phyloP scores from a whole-genome alignment of 23 red algal genomes.

The Gracilaria caudata region DNA sequence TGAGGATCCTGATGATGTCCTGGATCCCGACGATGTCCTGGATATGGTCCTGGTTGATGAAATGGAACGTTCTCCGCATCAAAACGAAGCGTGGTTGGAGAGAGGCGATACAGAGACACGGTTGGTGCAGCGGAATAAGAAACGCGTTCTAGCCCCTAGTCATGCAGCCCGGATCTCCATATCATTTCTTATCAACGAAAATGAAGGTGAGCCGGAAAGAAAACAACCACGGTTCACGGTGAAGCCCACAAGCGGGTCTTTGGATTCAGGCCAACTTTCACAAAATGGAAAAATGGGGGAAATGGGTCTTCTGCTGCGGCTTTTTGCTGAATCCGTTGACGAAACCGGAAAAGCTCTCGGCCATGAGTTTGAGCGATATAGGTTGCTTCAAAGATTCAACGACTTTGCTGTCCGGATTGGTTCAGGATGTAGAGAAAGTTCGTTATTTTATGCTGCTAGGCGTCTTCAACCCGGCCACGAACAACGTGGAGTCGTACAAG shows the following conservation, averaged over 20 bases:
- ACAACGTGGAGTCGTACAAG: not conserved
- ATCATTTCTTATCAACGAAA: not conserved
- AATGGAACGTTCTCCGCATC: not conserved
- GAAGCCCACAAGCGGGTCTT: not conserved
- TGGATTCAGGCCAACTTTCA: not conserved
- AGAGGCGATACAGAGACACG: not conserved
- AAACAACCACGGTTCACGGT: not conserved
- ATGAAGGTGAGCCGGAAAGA: not conserved
- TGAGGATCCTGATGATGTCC: not conserved
- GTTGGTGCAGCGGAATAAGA: not conserved
- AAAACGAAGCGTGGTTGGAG: not conserved
- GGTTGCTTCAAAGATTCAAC: slow-evolving; percentile 1
- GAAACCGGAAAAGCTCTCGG: not conserved
- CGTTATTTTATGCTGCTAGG: not conserved
- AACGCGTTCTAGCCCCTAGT: not conserved
- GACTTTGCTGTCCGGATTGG: not conserved
- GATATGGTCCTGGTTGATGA: not conserved
- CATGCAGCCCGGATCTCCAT: not conserved
- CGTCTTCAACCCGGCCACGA: not conserved
- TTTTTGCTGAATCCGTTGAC: slow-evolving; percentile 12
- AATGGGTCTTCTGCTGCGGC: not conserved
- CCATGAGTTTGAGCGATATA: not conserved
- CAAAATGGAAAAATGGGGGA: not conserved
- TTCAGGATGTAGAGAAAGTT: not conserved
- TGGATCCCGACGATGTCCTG: not conserved